phyloP scores from a whole-genome alignment of 805 yeast species.

The Sungouiozyma intestinalis region DNA sequence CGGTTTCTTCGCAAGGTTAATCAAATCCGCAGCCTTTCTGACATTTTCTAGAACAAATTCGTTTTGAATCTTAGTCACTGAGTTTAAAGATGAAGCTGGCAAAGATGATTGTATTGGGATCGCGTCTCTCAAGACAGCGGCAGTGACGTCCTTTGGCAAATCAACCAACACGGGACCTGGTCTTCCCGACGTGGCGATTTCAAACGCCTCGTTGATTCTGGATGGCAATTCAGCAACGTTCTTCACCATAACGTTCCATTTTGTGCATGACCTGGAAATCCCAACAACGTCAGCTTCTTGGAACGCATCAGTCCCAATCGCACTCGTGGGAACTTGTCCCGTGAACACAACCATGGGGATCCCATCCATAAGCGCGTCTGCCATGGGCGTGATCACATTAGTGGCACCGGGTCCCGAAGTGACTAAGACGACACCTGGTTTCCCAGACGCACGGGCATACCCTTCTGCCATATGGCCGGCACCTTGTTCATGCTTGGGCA shows the following conservation, averaged over 20 bases:
- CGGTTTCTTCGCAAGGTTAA: constrained; percentile 80
- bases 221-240: constrained; percentile 88
- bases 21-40: constrained; percentile 61
- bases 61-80: constrained; percentile 57
- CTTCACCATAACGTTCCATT: constrained; percentile 99
- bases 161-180: constrained; percentile 98
- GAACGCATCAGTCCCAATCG: constrained; percentile 97
- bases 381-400: constrained; percentile 96
- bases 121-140: constrained; percentile 74
- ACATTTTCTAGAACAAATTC: constrained; percentile 70
- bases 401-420: constrained; percentile 99
- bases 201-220: constrained; percentile 95
- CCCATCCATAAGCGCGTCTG: constrained; percentile 96
- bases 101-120: constrained; percentile 74
- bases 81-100: constrained; percentile 58
- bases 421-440: constrained; percentile 94
- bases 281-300: constrained; percentile 99
- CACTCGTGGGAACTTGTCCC: constrained; percentile 92
- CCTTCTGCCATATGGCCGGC: constrained; percentile 99
- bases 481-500: constrained; percentile 98
- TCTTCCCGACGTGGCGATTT: constrained; percentile 90
- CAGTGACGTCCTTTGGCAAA: constrained; percentile 96
- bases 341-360: constrained; percentile 93
- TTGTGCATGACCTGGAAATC: constrained; percentile 93
- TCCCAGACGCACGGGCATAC: constrained; percentile 89